Conservation (phyloP, 352 stramenopile species). For the Pythium vanterpoolii region DNA sequence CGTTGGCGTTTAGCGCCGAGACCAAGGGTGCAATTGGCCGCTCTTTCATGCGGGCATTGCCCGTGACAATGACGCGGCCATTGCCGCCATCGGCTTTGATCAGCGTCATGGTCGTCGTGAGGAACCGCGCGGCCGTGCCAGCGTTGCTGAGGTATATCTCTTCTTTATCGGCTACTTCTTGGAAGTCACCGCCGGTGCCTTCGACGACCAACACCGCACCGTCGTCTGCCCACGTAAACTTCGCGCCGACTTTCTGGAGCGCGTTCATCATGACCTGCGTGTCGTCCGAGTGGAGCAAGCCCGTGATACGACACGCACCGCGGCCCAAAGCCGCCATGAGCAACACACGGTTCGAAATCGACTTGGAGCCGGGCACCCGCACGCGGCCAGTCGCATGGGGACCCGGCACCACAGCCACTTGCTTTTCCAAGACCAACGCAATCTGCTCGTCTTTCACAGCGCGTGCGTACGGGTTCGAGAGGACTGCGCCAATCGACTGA, state of each 20-base stretch:
- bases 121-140: slow-evolving; percentile 93
- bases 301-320: slow-evolving; percentile 78
- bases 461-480: slow-evolving; percentile 64
- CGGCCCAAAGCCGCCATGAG: slow-evolving; percentile 93
- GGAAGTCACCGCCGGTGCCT: slow-evolving; percentile 70
- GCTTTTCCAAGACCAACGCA: slow-evolving; percentile 71
- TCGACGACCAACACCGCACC: slow-evolving; percentile 71
- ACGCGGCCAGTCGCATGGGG: slow-evolving; percentile 48
- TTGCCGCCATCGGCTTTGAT: slow-evolving; percentile 30
- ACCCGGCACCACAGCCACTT: slow-evolving; percentile 58
- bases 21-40: slow-evolving; percentile 95
- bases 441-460: slow-evolving; percentile 74
- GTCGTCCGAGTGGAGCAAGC: slow-evolving; percentile 96
- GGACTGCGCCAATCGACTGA: slow-evolving; percentile 63
- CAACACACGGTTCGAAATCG: slow-evolving; percentile 97
- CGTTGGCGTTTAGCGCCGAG: slow-evolving; percentile 90
- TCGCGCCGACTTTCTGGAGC: slow-evolving; percentile 88
- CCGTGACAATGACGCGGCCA: slow-evolving; percentile 81
- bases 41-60: slow-evolving; percentile 96
- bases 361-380: slow-evolving; percentile 95
- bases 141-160: slow-evolving; percentile 87
- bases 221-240: slow-evolving; percentile 77
- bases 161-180: slow-evolving; percentile 36
- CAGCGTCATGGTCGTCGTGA: slow-evolving; percentile 90
- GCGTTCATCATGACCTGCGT: slow-evolving; percentile 98